Base-by-base conservation (phyloP, 441 rosid species). In the Raphanus hybrid region DNA sequence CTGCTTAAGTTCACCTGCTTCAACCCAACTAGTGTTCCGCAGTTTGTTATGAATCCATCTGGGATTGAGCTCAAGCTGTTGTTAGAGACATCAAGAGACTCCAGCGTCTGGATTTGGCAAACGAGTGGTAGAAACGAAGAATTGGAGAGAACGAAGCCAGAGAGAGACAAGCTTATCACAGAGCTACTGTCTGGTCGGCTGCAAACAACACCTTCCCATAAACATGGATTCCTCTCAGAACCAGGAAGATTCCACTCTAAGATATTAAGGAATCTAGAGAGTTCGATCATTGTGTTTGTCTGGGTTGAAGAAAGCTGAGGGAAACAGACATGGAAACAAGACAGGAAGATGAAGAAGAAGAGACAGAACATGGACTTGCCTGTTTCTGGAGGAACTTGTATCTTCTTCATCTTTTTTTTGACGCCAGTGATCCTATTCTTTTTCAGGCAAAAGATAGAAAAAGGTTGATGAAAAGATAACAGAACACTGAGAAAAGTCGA, bases 201-300 rank as follows among this genome's bases (percentile, higher is more conserved):
- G 85, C 98, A 90, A 0, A 4, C 6, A 76, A 92, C 90, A 10
- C 91, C 86, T 1, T 72, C 23, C 98, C 97, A 93, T 9, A 1
- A 66, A 80, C 98, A 89, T 54, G 87, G 87, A 74, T 85, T 73
- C 7, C 79, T 83, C 70, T 85, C 72, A 29, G 1, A 71, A 39
- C 77, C 74, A 55, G 65, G 64, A 65, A 35, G 34, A 78, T 74
- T 26, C 98, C 94, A 85, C 2, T 69, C 39, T 12, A 78, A n/a
- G 71, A n/a, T 58, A 67, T 71, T 78, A 7, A 88, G 83, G 8
- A 68, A 27, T 26, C 32, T 27, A 16, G 90, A 81, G 63, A 90
- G 73, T n/a, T 41, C 60, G 78, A 64, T 69, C 94, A 92, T 89
- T 58, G 65, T 77, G 59, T 0, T 41, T 29, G 50, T 82, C 77